Percentiles rank a stretch among this genome's conserved stretches.
Evolutionary conservation across 1,284 basidiomycete genomes (phyloP).

Genomic region (Pseudozyma hubeiensis): DNA sequence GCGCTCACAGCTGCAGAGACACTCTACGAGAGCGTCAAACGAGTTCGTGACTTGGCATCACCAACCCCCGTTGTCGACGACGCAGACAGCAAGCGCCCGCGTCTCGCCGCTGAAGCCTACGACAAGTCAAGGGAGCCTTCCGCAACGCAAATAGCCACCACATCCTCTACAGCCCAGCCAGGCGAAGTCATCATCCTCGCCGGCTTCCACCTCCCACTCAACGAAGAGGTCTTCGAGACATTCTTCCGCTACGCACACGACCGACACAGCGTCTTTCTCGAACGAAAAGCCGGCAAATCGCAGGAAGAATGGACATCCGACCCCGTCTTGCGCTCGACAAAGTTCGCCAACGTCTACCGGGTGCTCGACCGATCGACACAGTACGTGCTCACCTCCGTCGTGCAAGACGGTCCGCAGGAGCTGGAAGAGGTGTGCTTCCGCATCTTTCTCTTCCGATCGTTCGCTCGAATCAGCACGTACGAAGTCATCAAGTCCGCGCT

Average conservation of each 20-base stretch:
- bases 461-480: conserved; percentile 76
- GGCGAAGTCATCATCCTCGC: conserved; percentile 36
- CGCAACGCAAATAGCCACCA: background rate
- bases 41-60: conserved; percentile 11
- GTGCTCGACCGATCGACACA: conserved; percentile 75
- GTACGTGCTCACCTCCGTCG: conserved; percentile 74
- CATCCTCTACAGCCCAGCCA: conserved; percentile 1
- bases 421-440: conserved; percentile 75
- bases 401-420: conserved; percentile 75
- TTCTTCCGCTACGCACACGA: conserved; percentile 43
- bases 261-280: conserved; percentile 30
- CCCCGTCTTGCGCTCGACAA: conserved; percentile 71
- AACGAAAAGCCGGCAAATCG: conserved; percentile 11
- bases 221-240: conserved; percentile 30
- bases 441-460: conserved; percentile 75
- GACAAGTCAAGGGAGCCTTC: background rate
- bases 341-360: conserved; percentile 77
- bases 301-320: conserved; percentile 68
- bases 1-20: background rate
- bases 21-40: conserved; percentile 4
- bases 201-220: conserved; percentile 39
- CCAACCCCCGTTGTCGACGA: background rate
- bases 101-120: background rate
- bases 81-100: conserved; percentile 9
- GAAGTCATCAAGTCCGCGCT: conserved; percentile 72